Base-by-base conservation (phyloP, 805 yeast species). In the Zygosaccharomyces rouxii region DNA sequence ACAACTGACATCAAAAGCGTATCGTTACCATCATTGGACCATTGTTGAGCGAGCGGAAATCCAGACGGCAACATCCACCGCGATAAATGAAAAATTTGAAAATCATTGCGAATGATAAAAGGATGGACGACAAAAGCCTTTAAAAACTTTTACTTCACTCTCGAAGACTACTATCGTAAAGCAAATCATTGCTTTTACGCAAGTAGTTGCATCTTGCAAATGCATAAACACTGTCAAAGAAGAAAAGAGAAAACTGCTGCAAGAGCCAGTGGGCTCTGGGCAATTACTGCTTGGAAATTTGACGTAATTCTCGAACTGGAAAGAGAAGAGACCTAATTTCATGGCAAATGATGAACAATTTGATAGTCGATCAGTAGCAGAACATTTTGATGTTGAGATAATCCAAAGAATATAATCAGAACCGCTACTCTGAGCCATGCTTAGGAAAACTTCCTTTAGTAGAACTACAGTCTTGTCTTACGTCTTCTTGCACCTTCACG, bases 401-500 rank as follows among this genome's bases (percentile, higher is more conserved):
- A 49, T 38, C 46, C 25, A 42, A 53, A 38, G 23, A 38, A 47
- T 47, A 48, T 47, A 51, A 48, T 54, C 57, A 52, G 57, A 54
- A 54, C 57, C 57, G 57, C 57, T 54, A 54, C 55, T 46, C 57
- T 54, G 57, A 52, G 23, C 23, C 30, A 40, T 48, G 29, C 25
- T 13, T 28, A 37, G 19, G 30, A 25, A 25, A 25, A 25, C 28
- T 25, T 25, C 28, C 28, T 25, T 11, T 25, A 25, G 10, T 9
- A 25, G 3, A 25, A 25, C 33, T 44, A 41, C 21, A 41, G 28
- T 29, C 46, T 28, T 18, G 40, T 48, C 47, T 66, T 70, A 38
- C 79, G 68, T 53, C 89, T 71, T 55, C 89, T 75, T 2, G 80
- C 78, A 1, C 88, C 86, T 63, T 89, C 96, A 56, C 84, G 76